Evolutionary conservation across 306 rosid genomes (phyloP), one percentile per base, ranked within the genome.

Genomic region (Vigna hirtella): DNA sequence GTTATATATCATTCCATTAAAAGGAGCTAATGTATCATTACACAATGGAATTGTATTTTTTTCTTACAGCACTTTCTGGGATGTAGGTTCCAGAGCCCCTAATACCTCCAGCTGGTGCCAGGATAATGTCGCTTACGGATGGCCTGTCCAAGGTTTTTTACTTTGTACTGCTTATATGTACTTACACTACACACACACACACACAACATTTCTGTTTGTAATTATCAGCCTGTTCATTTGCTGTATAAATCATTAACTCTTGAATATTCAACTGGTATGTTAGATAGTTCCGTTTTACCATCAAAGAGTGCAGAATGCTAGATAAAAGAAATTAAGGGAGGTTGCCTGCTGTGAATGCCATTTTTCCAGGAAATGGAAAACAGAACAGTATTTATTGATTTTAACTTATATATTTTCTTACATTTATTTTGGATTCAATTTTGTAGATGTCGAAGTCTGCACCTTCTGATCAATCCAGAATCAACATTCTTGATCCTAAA

Each of bases 381-480:
- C 68, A 38, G 66, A 63, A 74, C 81, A 69, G 43, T 52, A 52
- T 34, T 57, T 38, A 43, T 59, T 76, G 48, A 30, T 82, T 76
- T 71, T 58, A 51, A 40, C 20, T 20, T 69, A 12, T 72, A 18
- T 66, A 36, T 75, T 42, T 45, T 66, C 71, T 86, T 80, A 77
- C 74, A 48, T 79, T 65, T 79, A 49, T 65, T 77, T 8, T 65
- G 76, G 72, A 51, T 79, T 84, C 84, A 61, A 79, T 79, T 18
- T 86, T 79, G 43, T 83, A 94, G 98, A 95, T 95, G 98, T 95
- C 98, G 73, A 95, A 95, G 86, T 95, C 98, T 59, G 90, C 98
- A 12, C 93, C 97, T 75, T 92, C 98, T 76, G 98, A 95, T 84
- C 98, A 83, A 73, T 95, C 98, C 62, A 87, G 98, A 81, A 92